Evolutionary conservation across 2,329 filamentous ascomycete species (phyloP).

Genomic region (Cercospora canescens): DNA sequence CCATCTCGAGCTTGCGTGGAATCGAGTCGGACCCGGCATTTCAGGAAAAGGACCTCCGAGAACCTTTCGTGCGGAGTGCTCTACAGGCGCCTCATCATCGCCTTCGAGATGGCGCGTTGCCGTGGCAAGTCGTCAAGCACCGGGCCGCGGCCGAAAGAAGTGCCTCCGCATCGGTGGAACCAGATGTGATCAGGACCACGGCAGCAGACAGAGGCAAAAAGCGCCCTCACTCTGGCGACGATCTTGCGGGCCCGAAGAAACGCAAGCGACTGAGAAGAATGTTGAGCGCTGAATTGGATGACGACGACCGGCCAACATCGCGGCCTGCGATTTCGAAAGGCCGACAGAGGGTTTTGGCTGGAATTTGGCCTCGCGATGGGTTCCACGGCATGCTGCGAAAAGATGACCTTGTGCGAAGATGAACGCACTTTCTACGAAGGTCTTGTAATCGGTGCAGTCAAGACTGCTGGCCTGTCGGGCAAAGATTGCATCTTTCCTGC

Average conservation of each 20-base stretch:
- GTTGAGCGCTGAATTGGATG: neutral
- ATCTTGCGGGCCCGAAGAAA: neutral
- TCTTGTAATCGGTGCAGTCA: neutral
- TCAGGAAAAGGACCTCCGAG: neutral
- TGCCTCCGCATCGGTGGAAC: neutral
- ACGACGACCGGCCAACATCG: neutral
- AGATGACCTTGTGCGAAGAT: conserved; percentile 1
- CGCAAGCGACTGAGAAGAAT: neutral
- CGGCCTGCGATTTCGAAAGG: neutral
- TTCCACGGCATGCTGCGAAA: neutral
- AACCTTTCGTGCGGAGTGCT: neutral
- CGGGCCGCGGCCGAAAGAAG: neutral
- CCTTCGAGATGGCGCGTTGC: neutral
- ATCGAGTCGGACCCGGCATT: neutral
- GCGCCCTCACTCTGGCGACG: conserved; percentile 2
- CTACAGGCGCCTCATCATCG: neutral
- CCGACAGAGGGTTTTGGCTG: conserved; percentile 3
- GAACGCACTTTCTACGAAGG: neutral
- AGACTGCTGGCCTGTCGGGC: no score
- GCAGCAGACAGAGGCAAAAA: conserved; percentile 1
- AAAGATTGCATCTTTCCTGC: no score
- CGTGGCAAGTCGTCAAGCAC: conserved; percentile 1
- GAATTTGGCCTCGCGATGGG: conserved; percentile 3
- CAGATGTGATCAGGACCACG: neutral
- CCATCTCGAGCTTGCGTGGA: neutral